Percentiles rank a stretch among this genome's conserved stretches.
Evolutionary conservation across 2,329 filamentous ascomycete genomes (phyloP).

Genomic region (Triangularia setosa): DNA sequence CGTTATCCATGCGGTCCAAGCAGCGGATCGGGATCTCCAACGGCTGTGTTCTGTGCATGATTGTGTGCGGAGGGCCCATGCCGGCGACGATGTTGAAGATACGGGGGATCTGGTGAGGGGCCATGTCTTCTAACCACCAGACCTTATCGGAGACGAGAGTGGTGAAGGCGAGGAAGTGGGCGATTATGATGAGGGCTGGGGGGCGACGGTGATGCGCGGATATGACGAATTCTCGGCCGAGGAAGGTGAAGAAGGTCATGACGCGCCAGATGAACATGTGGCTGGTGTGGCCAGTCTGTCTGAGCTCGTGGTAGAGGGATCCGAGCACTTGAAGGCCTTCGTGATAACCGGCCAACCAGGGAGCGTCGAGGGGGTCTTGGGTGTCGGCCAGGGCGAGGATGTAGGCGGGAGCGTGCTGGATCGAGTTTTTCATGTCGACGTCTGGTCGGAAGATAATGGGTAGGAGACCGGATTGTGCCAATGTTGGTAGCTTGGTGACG

Average conservation of each 20-base stretch:
- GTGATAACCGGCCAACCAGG: slow-evolving; percentile 40
- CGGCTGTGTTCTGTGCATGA: not conserved
- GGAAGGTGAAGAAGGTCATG: slow-evolving; percentile 51
- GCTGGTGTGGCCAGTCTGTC: slow-evolving; percentile 39
- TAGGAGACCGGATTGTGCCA: slow-evolving; percentile 42
- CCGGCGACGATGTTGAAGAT: slow-evolving; percentile 33
- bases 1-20: slow-evolving; percentile 26
- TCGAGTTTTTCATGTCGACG: slow-evolving; percentile 42
- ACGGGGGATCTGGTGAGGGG: slow-evolving; percentile 42
- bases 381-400: slow-evolving; percentile 49
- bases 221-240: slow-evolving; percentile 43
- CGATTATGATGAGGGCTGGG: slow-evolving; percentile 49
- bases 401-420: slow-evolving; percentile 42
- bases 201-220: slow-evolving; percentile 40
- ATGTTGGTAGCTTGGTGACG: slow-evolving; percentile 31
- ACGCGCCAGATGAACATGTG: slow-evolving; percentile 46
- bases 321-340: slow-evolving; percentile 47
- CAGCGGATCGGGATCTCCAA: not conserved
- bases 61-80: not conserved
- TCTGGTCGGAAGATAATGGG: slow-evolving; percentile 47
- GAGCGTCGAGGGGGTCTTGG: slow-evolving; percentile 36
- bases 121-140: slow-evolving; percentile 51
- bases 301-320: slow-evolving; percentile 48
- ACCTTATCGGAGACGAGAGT: slow-evolving; percentile 37
- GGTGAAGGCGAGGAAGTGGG: slow-evolving; percentile 49